Conservation (phyloP, 208 protist species). For the Trypanosoma avium region DNA sequence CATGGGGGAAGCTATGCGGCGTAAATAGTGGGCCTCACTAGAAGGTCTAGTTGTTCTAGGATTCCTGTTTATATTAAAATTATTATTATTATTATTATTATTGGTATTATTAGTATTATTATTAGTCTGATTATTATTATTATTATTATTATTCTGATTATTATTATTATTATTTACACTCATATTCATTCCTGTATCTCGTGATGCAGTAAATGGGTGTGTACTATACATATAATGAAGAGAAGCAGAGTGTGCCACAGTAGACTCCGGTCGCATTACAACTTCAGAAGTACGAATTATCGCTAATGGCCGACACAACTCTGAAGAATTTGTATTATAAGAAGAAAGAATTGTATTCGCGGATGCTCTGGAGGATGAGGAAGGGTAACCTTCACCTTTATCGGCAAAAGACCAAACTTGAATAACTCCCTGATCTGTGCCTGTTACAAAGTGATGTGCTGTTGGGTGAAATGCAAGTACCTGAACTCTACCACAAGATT, state of each 20-base stretch:
- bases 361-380: background rate
- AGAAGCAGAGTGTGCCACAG: constrained; percentile 3
- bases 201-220: background rate
- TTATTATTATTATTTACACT: too few species aligned
- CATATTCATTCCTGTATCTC: too few species aligned
- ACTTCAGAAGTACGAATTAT: constrained; percentile 13
- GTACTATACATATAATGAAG: constrained; percentile 21
- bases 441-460: constrained; percentile 47
- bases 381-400: background rate
- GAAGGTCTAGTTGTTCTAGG: too few species aligned
- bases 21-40: too few species aligned
- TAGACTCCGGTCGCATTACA: background rate
- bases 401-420: constrained; percentile 59
- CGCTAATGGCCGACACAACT: background rate
- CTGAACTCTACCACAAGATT: constrained; percentile 21
- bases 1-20: too few species aligned
- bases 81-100: too few species aligned
- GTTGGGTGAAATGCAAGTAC: constrained; percentile 61
- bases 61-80: too few species aligned
- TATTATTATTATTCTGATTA: too few species aligned
- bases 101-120: too few species aligned
- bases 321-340: background rate
- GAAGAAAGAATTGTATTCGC: background rate
- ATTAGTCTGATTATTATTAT: too few species aligned
- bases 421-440: constrained; percentile 52